Evolutionary conservation across 2,329 filamentous ascomycete species (phyloP), one percentile per base, ranked within the genome.

Genomic region (Botryotinia convoluta): DNA sequence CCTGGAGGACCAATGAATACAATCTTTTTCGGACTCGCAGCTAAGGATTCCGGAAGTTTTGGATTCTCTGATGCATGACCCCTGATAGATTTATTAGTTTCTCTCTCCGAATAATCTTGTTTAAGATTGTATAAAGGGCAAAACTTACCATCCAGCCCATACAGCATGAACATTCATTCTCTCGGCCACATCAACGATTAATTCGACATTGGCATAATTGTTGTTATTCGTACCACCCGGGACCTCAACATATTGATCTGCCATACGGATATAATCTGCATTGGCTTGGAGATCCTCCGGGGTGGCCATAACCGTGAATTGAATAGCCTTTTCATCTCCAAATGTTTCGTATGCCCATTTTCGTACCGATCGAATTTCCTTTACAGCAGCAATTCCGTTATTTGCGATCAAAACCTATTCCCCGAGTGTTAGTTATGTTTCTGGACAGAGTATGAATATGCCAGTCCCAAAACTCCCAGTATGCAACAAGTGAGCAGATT

Each of bases 271-370:
- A 86, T 99, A 99, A 85, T 99, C 96, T 78, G 96, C 96, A 83
- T 99, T 99, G 82, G 96, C 96, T 83, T 92, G 90, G 82, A 99
- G 85, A 91, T 99, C 96, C 85, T 99, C 96, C 68, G 96, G 96
- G 57, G 96, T 99, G 79, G 96, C 96, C 96, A 99, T 99, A 82
- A 99, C 96, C 76, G 96, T 99, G 86, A 99, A 99, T 83, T 98
- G 95, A 82, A 99, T 98, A 80, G 95, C 96, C 81, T 93, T 90
- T 87, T 99, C 96, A 85, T 99, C 95, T 85, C 96, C 95, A 82
- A 99, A 99, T 12, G 93, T 97, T 86, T 99, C 96, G 90, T 99
- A 99, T 75, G 96, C 96, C 96, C 96, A 99, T 95, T 98, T 99
- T 84, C 96, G 93, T 82, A 99, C 95, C 74, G 95, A 98, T 84